Evolutionary conservation across 2,329 filamentous ascomycete genomes (phyloP).

Genomic region (Fonsecaea pedrosoi): DNA sequence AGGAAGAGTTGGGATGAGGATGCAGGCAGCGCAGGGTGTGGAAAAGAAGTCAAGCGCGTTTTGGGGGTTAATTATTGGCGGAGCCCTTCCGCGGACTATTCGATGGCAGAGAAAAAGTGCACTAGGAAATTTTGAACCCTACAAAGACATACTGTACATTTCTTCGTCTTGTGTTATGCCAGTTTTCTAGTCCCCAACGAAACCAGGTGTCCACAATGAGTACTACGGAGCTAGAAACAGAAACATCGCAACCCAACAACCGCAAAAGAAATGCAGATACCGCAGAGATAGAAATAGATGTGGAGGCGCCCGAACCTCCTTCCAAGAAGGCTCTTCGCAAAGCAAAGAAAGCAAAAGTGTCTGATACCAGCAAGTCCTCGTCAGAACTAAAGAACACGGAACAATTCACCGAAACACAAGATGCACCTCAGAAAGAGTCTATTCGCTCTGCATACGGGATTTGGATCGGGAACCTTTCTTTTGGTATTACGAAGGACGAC

Average conservation of each 20-base stretch:
- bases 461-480: slow-evolving; percentile 97
- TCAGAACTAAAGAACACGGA: slow-evolving; percentile 44
- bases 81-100: background rate
- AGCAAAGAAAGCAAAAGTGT: slow-evolving; percentile 72
- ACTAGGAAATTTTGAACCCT: background rate
- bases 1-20: background rate
- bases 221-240: slow-evolving; percentile 15
- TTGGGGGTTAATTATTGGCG: background rate
- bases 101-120: background rate
- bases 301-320: slow-evolving; percentile 86
- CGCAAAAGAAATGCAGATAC: slow-evolving; percentile 36
- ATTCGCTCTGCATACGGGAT: slow-evolving; percentile 79
- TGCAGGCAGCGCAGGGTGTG: background rate
- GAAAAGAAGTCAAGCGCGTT: background rate
- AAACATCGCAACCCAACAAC: slow-evolving; percentile 9
- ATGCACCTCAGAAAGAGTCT: slow-evolving; percentile 47
- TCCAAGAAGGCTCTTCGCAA: slow-evolving; percentile 92
- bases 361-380: slow-evolving; percentile 15
- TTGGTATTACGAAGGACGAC: slow-evolving; percentile 74
- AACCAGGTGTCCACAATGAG: slow-evolving; percentile 30
- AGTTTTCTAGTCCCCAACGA: background rate
- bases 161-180: background rate
- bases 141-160: background rate
- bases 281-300: slow-evolving; percentile 82
- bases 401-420: background rate